These are phyloP conservation scores for Bauhinia variegata DNA, from an alignment of 306 rosid genomes.

Conservation along the genomic window DNA sequence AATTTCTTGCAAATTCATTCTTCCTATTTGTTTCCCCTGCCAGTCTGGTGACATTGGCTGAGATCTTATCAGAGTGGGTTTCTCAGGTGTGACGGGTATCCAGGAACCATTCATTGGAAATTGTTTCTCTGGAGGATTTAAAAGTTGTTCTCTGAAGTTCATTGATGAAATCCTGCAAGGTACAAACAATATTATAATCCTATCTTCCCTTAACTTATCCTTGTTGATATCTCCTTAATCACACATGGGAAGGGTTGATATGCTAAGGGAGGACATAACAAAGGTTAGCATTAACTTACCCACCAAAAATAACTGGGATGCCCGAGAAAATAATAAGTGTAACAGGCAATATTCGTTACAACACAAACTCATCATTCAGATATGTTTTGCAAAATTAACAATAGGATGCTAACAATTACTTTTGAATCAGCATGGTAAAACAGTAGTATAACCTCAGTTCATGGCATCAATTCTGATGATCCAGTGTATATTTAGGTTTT, in stretches of 20 bases:
- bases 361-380: not conserved
- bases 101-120: constrained; percentile 41
- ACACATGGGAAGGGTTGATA: too few species aligned
- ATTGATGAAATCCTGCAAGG: constrained; percentile 41
- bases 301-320: too few species aligned
- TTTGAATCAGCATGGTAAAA: not conserved
- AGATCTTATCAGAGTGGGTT: constrained; percentile 41
- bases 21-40: constrained; percentile 32
- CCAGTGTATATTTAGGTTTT: constrained; percentile 13
- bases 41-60: constrained; percentile 32
- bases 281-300: too few species aligned
- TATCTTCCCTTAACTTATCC: constrained; percentile 6
- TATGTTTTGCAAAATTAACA: constrained; percentile 7
- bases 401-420: not conserved
- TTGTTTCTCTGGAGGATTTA: constrained; percentile 39
- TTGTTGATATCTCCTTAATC: not conserved
- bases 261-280: too few species aligned
- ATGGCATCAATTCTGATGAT: not conserved
- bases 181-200: constrained; percentile 30
- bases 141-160: constrained; percentile 48
- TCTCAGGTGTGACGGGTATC: constrained; percentile 62
- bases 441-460: not conserved
- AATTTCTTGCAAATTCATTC: constrained; percentile 38
- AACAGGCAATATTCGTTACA: not conserved
- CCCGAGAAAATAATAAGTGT: too few species aligned